Conservation (phyloP, 805 yeast genomes). For the Teunomyces atbi region DNA sequence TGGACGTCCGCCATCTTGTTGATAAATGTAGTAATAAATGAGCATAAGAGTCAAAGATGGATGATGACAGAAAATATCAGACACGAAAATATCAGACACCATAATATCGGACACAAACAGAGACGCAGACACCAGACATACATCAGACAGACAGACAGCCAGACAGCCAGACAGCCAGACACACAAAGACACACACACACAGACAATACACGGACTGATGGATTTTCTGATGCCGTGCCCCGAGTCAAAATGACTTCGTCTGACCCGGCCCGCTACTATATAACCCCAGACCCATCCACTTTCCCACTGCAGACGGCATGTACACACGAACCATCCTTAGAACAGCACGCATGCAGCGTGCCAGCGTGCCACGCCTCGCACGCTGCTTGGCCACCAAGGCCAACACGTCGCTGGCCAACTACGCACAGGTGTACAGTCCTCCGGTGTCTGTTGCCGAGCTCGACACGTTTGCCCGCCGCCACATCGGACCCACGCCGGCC, state of each 20-base stretch:
- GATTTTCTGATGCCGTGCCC: background rate
- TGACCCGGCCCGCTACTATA: background rate
- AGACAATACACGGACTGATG: no score
- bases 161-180: no score
- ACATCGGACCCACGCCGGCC: constrained; percentile 73
- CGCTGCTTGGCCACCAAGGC: constrained; percentile 29
- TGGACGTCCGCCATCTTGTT: constrained; percentile 7
- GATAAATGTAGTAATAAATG: background rate
- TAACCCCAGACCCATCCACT: background rate
- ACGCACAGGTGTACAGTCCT: constrained; percentile 47
- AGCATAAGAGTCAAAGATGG: background rate
- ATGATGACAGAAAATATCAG: background rate
- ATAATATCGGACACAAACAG: no score
- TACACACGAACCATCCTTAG: constrained; percentile 5
- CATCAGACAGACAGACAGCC: no score
- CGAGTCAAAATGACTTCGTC: constrained; percentile 4
- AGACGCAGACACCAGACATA: no score
- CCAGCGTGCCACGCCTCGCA: background rate
- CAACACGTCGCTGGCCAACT: constrained; percentile 55
- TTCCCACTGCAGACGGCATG: background rate
- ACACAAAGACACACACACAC: no score
- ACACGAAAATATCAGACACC: no score
- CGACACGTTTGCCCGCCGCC: constrained; percentile 89
- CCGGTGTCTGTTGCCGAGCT: constrained; percentile 37
- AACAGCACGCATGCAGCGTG: constrained; percentile 6